A percentile compares a stretch with the other conserved stretches of the same genome.
Evolutionary conservation across 352 stramenopile species (phyloP).

Genomic region (Aphanomyces euteiches): DNA sequence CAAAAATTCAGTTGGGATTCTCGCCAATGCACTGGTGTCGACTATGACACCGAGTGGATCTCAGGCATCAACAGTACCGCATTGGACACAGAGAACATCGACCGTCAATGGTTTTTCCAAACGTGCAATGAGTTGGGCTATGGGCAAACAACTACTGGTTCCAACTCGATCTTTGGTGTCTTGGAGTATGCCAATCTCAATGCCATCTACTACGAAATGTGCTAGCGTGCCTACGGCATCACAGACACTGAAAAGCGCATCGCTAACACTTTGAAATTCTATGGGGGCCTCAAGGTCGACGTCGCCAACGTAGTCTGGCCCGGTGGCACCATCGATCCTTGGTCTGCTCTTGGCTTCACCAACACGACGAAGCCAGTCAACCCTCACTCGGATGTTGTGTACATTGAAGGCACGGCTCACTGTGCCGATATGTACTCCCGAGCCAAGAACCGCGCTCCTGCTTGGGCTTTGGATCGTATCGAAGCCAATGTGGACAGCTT

Average conservation of each 20-base stretch:
- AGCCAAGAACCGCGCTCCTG: not conserved
- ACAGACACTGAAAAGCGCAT: conserved; percentile 49
- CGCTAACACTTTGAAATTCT: conserved; percentile 55
- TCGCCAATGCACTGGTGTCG: conserved; percentile 63
- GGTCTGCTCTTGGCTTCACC: conserved; percentile 37
- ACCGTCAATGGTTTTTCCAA: conserved; percentile 51
- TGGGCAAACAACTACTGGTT: conserved; percentile 68
- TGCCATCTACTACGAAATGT: conserved; percentile 72
- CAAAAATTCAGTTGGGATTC: conserved; percentile 20
- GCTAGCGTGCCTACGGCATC: conserved; percentile 60
- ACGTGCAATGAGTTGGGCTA: conserved; percentile 71
- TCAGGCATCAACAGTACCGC: conserved; percentile 70
- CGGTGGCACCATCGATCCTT: conserved; percentile 77
- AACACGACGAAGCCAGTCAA: conserved; percentile 15
- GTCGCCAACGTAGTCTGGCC: conserved; percentile 79
- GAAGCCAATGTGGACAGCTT: conserved; percentile 1
- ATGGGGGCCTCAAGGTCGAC: conserved; percentile 58
- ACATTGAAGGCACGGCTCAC: conserved; percentile 20
- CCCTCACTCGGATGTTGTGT: conserved; percentile 15
- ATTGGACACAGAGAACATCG: conserved; percentile 41
- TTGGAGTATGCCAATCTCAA: conserved; percentile 83
- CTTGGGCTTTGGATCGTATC: conserved; percentile 9
- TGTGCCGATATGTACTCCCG: conserved; percentile 4
- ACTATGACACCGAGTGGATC: conserved; percentile 71
- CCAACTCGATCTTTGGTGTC: conserved; percentile 37